Base-by-base conservation (phyloP, 208 protist species). In the Leishmania amazonensis region DNA sequence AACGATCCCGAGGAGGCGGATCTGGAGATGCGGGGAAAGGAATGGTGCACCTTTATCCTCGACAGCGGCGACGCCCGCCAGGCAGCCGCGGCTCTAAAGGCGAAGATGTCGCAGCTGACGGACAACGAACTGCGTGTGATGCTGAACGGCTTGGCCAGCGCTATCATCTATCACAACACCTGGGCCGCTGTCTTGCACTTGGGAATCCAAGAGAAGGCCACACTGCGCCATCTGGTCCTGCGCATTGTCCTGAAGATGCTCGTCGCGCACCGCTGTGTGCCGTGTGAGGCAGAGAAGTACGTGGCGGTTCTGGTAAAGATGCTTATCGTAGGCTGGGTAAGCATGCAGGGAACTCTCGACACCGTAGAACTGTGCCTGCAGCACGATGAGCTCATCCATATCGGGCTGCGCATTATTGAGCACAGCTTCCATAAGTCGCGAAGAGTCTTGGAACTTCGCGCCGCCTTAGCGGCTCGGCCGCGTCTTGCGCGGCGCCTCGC, bases 191-290 rank as follows among this genome's bases (percentile, higher is more conserved):
- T 80, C 7, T 31, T 73, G 40, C 35, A 28, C 1, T 58, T 86
- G 0, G 54, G 71, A 15, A 19, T 42, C 28, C 62, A 17, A 8
- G 65, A 80, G 57, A 31, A 24, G 17, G 2, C 45, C 15, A 64
- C 75, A 78, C 85, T 97, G 78, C 90, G 94, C 17, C 87, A 95
- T 80, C 77, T 87, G 17, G 77, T 95, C 11, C 79, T 97, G 62
- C 87, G 95, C 60, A 79, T 88, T 45, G 70, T 94, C 19, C 79
- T 97, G 0, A 83, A 88, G 42, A 73, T 78, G 35, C 78, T 97
- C 6, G 83, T 85, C 24, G 0, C 17, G 6, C 24, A 70, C 21
- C 21, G 76, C 49, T 65, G 80, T 35, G 6, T 42, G 76, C 78
- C 85, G 53, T 19, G 82, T 8, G 87, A 81, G 64, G 88, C 87